Evolutionary conservation across 805 yeast genomes (phyloP), one percentile per base, ranked within the genome.

Genomic region (Starmerella sirachaensis): DNA sequence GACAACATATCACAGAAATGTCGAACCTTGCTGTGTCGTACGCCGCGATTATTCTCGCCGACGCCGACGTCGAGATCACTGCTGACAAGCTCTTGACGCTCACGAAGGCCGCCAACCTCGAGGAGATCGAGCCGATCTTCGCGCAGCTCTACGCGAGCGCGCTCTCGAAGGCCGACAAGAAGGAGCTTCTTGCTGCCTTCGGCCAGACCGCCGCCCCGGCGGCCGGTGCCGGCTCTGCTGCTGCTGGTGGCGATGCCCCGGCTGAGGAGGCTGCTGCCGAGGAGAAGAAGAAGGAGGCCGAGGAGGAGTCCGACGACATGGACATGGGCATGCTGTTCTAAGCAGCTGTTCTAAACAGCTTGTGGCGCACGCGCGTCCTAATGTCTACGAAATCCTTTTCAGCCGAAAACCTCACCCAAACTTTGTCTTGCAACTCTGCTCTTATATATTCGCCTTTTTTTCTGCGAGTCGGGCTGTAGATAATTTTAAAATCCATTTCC

Each of bases 41-140:
- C 58, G 97, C 98, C 66, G 94, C 97, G 63, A 78, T 88, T 68
- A 85, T 88, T 72, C 76, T 88, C 68, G 94, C 96, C 55, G 98
- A 88, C 64, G 83, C 96, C 61, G 95, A 84, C 61, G 70, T 84
- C 62, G 95, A 86, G 68, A 75, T 91, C 76, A 74, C 94, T 44
- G 61, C 91, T 55, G 88, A 80, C 65, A 83, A 82, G 74, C 70
- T 83, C 57, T 65, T 74, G 60, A 65, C 91, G 52, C 67, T 83
- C 63, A 68, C 83, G 64, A 60, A 68, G 59, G 82, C 93, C 56
- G 94, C 94, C 55, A 81, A 83, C 64, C 76, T 85, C 60, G 67
- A 72, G 43, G 58, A 39, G 41, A 41, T 63, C 48, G 62, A 51
- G 65, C 63, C 46, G 39, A 74, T 81, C 71, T 82, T 88, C 88